A percentile compares a stretch with the other conserved stretches of the same genome.
phyloP scores from a whole-genome alignment of 805 yeast species.

The Saturnispora gosingensis region DNA sequence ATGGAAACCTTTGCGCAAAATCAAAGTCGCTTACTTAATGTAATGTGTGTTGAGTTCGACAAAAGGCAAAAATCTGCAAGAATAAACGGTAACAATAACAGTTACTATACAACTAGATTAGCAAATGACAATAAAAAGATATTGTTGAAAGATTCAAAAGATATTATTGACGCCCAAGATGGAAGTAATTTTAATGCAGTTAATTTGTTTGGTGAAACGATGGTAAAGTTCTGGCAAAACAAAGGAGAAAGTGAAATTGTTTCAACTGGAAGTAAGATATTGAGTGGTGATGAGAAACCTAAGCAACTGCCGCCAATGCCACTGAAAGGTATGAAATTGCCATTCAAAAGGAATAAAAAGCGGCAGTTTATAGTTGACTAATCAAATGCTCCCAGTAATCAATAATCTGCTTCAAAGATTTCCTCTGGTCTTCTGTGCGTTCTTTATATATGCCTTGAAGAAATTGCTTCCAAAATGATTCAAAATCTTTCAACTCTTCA shows the following conservation, averaged over 20 bases:
- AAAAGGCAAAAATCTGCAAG: background rate
- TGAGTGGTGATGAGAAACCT: background rate
- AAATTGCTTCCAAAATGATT: slow-evolving; percentile 43
- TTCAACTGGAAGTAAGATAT: background rate
- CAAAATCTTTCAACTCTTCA: slow-evolving; percentile 31
- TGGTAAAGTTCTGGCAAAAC: background rate
- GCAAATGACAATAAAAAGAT: background rate
- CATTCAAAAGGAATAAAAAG: background rate
- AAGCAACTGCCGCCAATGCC: background rate
- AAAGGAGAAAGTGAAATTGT: background rate
- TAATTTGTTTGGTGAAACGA: background rate
- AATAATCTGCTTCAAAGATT: slow-evolving; percentile 22
- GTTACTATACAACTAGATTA: background rate
- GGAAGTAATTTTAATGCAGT: background rate
- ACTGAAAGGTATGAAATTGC: background rate
- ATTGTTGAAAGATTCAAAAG: background rate
- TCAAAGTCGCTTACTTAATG: background rate
- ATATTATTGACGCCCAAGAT: background rate
- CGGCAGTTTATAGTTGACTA: background rate
- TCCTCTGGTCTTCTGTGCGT: slow-evolving; percentile 25
- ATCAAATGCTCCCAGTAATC: slow-evolving; percentile 14
- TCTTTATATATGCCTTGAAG: slow-evolving; percentile 35
- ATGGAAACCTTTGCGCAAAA: background rate
- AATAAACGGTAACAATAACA: background rate
- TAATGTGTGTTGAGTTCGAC: background rate